Conservation (phyloP, 2,329 filamentous ascomycete species). For the Fusarium compactum region DNA sequence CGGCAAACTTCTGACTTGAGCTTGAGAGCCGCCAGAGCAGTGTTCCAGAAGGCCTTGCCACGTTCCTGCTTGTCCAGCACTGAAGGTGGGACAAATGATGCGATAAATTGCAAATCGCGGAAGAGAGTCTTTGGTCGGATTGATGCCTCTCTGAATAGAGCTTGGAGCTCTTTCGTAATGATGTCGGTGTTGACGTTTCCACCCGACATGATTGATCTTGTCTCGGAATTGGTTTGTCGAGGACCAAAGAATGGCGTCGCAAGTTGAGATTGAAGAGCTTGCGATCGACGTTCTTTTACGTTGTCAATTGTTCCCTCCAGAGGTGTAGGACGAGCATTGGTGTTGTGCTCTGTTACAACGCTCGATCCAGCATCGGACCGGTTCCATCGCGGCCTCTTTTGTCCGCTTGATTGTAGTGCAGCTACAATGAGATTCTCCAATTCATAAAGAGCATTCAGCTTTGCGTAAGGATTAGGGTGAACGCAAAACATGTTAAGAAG, state of each 20-base stretch:
- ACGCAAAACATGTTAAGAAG: conserved; percentile 89
- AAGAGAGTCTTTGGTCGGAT: conserved; percentile 85
- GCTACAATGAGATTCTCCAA: conserved; percentile 85
- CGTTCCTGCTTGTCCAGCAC: conserved; percentile 72
- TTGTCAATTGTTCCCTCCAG: conserved; percentile 78
- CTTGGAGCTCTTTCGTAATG: conserved; percentile 74
- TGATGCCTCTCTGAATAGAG: conserved; percentile 74
- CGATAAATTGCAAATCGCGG: conserved; percentile 82
- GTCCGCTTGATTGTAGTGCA: conserved; percentile 64
- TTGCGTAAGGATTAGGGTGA: conserved; percentile 87
- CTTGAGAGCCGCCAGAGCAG: conserved; percentile 86
- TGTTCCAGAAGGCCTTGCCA: conserved; percentile 89
- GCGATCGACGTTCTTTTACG: conserved; percentile 74
- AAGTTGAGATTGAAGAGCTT: conserved; percentile 55
- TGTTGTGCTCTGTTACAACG: conserved; percentile 49
- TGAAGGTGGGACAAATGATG: conserved; percentile 71
- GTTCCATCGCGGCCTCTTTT: conserved; percentile 53
- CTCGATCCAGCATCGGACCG: conserved; percentile 54
- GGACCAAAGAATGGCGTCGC: conserved; percentile 51
- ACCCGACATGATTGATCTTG: conserved; percentile 62
- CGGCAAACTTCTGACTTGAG: conserved; percentile 89
- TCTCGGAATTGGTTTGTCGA: conserved; percentile 60
- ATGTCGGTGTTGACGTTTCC: conserved; percentile 69
- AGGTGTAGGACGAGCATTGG: conserved; percentile 56
- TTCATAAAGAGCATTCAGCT: conserved; percentile 85